These are phyloP conservation scores for Nidularia sp. DNA, from an alignment of 768 basidiomycete genomes.

Conservation along the genomic window DNA sequence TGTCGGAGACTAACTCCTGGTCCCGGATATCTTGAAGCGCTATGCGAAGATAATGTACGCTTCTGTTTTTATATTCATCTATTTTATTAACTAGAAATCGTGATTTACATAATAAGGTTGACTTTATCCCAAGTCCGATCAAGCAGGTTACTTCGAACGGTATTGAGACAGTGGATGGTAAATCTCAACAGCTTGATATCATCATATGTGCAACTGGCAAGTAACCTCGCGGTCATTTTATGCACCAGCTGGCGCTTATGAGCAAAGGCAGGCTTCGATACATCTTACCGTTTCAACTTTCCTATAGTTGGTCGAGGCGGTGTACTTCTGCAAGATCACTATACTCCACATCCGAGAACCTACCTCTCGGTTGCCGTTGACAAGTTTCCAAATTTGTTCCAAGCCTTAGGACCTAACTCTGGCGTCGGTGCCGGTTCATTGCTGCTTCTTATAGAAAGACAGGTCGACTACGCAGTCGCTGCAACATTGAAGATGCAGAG, in stretches of 20 bases:
- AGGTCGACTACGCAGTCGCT: constrained; percentile 52
- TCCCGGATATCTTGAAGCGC: constrained; percentile 62
- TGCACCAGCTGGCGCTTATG: not conserved
- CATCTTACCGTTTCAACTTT: constrained; percentile 42
- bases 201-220: constrained; percentile 62
- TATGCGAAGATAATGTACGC: constrained; percentile 57
- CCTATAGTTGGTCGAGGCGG: constrained; percentile 53
- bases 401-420: constrained; percentile 52
- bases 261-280: constrained; percentile 42
- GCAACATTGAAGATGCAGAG: constrained; percentile 58
- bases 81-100: not conserved
- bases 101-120: constrained; percentile 28
- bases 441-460: constrained; percentile 49
- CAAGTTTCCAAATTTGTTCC: constrained; percentile 71
- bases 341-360: constrained; percentile 48
- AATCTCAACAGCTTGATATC: constrained; percentile 50
- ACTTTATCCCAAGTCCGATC: constrained; percentile 49
- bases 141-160: constrained; percentile 48
- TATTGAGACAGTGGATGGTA: constrained; percentile 53
- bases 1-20: constrained; percentile 68
- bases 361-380: constrained; percentile 59
- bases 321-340: constrained; percentile 46
- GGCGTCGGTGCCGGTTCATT: constrained; percentile 52
- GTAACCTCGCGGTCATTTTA: constrained; percentile 1
- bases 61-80: not conserved